Conservation (phyloP, 2,329 filamentous ascomycete species). For the Diaporthe longicolla region DNA sequence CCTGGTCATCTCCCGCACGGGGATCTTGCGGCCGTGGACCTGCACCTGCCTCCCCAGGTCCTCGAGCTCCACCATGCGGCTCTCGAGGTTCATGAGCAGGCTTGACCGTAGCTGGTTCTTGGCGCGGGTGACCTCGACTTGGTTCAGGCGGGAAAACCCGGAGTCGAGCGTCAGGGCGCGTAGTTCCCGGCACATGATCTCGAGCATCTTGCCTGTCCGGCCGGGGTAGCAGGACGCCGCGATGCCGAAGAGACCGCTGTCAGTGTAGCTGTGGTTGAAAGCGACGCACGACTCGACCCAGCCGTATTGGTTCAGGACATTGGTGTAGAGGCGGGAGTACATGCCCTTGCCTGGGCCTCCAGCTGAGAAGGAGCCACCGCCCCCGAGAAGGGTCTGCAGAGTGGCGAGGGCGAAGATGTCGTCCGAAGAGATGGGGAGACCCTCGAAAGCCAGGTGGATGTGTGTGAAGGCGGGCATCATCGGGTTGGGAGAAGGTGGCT, state of each 20-base stretch:
- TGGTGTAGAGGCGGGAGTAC: slow-evolving; percentile 98
- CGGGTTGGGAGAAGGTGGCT: slow-evolving; percentile 83
- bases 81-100: slow-evolving; percentile 97
- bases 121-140: slow-evolving; percentile 86
- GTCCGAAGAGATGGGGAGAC: slow-evolving; percentile 87
- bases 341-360: slow-evolving; percentile 98
- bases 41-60: slow-evolving; percentile 96
- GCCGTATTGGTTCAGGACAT: slow-evolving; percentile 96
- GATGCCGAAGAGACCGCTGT: slow-evolving; percentile 96
- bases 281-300: slow-evolving; percentile 97
- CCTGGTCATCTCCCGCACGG: slow-evolving; percentile 92
- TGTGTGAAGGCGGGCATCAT: slow-evolving; percentile 87
- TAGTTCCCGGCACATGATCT: slow-evolving; percentile 94
- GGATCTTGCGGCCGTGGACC: slow-evolving; percentile 93
- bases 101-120: slow-evolving; percentile 96
- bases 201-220: slow-evolving; percentile 86
- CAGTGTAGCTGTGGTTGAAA: slow-evolving; percentile 98
- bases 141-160: slow-evolving; percentile 80
- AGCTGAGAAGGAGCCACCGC: slow-evolving; percentile 95
- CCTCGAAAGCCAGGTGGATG: slow-evolving; percentile 96
- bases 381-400: slow-evolving; percentile 93
- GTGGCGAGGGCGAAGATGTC: slow-evolving; percentile 98
- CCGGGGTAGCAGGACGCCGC: slow-evolving; percentile 86
- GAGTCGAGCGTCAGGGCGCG: slow-evolving; percentile 81
- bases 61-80: slow-evolving; percentile 96